Base-by-base conservation (phyloP, 345 rosid genomes). In the Populus simonii region DNA sequence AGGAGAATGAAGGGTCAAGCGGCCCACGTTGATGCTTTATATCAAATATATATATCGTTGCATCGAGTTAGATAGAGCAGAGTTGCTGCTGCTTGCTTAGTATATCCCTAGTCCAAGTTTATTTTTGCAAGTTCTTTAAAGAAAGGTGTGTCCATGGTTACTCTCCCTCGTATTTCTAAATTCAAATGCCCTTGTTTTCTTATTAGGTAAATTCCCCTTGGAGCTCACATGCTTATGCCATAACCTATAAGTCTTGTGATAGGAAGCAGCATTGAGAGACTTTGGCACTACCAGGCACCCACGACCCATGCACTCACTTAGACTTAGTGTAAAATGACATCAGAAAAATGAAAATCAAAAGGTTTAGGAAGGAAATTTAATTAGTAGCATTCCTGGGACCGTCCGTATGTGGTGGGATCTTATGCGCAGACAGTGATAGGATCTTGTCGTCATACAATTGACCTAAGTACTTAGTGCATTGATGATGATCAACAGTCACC, bases 51-150 rank as follows among this genome's bases (percentile, higher is more conserved):
- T 12, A 2, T 23, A 55, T 62, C 86, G 88, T 87, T 89, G 93
- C 84, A 71, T 41, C 70, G 80, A 78, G 87, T 91, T 91, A 72
- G 93, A 88, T 91, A 91, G 89, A 91, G 91, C 86, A 79, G 71
- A 27, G 7, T 8, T 2, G 20, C 18, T 35, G 49, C n/a, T 35
- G 12, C 45, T 12, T 67, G 70, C 39, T 33, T 33, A 7, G 22
- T 2, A 5, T 29, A 33, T 33, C 23, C 59, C 59, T 15, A 5
- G 18, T 47, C 51, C 5, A 47, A 47, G 16, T 15, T 47, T 15
- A 7, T 39, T 39, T 39, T 39, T 39, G 43, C 43, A 39, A 39
- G 43, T 39, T 8, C 43, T 8, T 39, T 39, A 39, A 39, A 39
- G 43, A 39, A 39, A 39, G 2, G 36, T 33, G 36, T 33, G 0